Percentiles rank a stretch among this genome's conserved stretches.
These are phyloP conservation scores for Mycena maculata DNA, from an alignment of 768 basidiomycete genomes.

Conservation along the genomic window DNA sequence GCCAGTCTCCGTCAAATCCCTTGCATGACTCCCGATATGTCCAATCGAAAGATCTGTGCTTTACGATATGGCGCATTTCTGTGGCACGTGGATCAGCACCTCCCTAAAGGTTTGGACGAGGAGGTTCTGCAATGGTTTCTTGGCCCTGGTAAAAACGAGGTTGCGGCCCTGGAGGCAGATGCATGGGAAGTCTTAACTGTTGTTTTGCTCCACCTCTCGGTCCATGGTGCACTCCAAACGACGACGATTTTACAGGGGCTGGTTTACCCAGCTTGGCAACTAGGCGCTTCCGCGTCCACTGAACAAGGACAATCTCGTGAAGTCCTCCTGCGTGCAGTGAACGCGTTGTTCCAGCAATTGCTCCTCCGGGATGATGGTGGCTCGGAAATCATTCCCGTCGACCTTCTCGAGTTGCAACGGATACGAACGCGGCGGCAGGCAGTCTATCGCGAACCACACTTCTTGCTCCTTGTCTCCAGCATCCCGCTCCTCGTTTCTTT, in stretches of 20 bases:
- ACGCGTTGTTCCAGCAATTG: slow-evolving; percentile 68
- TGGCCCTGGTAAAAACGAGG: slow-evolving; percentile 73
- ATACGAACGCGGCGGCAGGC: slow-evolving; percentile 76
- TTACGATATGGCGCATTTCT: slow-evolving; percentile 78
- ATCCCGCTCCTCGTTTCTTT: slow-evolving; percentile 79
- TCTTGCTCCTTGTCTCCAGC: slow-evolving; percentile 67
- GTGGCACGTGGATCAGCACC: slow-evolving; percentile 78
- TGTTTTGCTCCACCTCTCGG: slow-evolving; percentile 71
- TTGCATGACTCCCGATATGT: slow-evolving; percentile 60
- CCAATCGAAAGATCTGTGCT: slow-evolving; percentile 63
- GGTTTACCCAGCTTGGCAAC: slow-evolving; percentile 83
- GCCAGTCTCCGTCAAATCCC: slow-evolving; percentile 79
- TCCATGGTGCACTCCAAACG: slow-evolving; percentile 75
- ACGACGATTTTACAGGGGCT: slow-evolving; percentile 80
- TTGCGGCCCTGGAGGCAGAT: slow-evolving; percentile 67
- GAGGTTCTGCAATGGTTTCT: slow-evolving; percentile 80
- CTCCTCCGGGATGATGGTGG: slow-evolving; percentile 66
- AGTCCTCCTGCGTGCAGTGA: slow-evolving; percentile 71
- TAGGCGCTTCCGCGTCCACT: slow-evolving; percentile 56
- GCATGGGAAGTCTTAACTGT: slow-evolving; percentile 75
- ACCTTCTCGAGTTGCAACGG: slow-evolving; percentile 75
- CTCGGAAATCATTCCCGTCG: slow-evolving; percentile 49
- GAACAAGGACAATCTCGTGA: slow-evolving; percentile 56
- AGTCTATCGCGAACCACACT: slow-evolving; percentile 75
- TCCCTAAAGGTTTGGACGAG: slow-evolving; percentile 77